These are phyloP conservation scores for Suillus plorans DNA, from an alignment of 768 basidiomycete genomes.

Conservation along the genomic window DNA sequence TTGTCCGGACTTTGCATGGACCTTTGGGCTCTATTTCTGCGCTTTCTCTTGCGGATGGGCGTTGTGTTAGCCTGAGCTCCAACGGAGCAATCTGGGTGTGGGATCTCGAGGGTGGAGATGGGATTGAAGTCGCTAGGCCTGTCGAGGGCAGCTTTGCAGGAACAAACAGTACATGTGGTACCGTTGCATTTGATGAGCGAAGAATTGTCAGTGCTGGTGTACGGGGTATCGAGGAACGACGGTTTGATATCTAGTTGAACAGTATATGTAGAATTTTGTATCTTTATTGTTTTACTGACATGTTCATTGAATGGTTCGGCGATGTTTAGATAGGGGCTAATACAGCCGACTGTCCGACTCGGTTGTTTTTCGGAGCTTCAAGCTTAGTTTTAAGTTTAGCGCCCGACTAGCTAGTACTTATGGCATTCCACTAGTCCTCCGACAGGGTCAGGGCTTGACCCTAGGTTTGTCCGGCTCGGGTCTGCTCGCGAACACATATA, in stretches of 20 bases:
- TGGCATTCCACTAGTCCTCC: neutral
- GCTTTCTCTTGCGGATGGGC: constrained; percentile 75
- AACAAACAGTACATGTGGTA: constrained; percentile 32
- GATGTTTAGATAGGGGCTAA: no score
- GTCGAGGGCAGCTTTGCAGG: constrained; percentile 36
- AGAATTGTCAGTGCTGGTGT: constrained; percentile 54
- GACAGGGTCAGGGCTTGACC: neutral
- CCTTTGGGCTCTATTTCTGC: constrained; percentile 65
- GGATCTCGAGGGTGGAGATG: constrained; percentile 67
- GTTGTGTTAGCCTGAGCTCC: constrained; percentile 71
- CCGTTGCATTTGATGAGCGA: constrained; percentile 72
- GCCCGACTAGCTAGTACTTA: no score
- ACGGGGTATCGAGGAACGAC: constrained; percentile 32
- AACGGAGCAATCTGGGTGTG: constrained; percentile 84
- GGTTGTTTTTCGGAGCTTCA: no score
- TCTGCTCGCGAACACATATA: neutral
- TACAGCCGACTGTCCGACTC: no score
- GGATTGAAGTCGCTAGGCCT: constrained; percentile 33
- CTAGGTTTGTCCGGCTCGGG: neutral
- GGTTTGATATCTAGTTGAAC: constrained; percentile 31
- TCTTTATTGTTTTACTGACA: neutral
- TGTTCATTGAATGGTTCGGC: no score
- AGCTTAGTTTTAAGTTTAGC: no score
- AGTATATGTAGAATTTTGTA: neutral
- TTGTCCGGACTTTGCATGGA: constrained; percentile 70